Evolutionary conservation across 306 rosid species (phyloP), one percentile per base, ranked within the genome.

Genomic region (Corylus americana): DNA sequence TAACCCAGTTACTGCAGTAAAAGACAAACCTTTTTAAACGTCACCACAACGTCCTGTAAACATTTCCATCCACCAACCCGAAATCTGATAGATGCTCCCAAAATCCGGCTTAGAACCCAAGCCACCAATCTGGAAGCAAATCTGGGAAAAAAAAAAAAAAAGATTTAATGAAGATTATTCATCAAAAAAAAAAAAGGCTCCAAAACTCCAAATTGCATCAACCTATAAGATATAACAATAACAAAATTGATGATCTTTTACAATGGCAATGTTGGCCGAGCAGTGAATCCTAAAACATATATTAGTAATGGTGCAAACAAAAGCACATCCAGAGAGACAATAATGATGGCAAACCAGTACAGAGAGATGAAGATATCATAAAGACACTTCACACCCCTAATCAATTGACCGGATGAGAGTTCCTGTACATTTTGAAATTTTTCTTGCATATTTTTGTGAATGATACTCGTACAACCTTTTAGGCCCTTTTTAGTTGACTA

Each of bases 21-120:
- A 71, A 76, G 77, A 53, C 67, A 71, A 77, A 96, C 99, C 99
- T 93, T 96, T 73, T 87, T 88, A 70, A 96, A 96, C 91, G 91
- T 93, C 91, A 96, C 91, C 66, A 88, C 91, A 29, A 96, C 88
- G 39, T 96, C 99, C 78, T 92, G 90, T 62, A 93, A 81, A 84
- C 96, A 93, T 78, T 93, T 93, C 98, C 98, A 96, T 77, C 99
- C 98, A 69, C 97, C 94, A 77, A 96, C 85, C 66, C 94, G 97
- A 83, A 96, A 96, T 75, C 87, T 85, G 64, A 96, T 94, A 54
- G 96, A 89, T 74, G 96, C 98, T 82, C 98, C 97, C 86, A 93
- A 81, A 82, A 85, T 81, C 79, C 89, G 86, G 86, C 97, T 93
- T 83, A 96, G 86, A 82, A 96, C 80, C 99, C 98, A 96, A 77